Conservation (phyloP, 225 moss, liverwort and hornwort genomes). For the Marchantia polymorpha region DNA sequence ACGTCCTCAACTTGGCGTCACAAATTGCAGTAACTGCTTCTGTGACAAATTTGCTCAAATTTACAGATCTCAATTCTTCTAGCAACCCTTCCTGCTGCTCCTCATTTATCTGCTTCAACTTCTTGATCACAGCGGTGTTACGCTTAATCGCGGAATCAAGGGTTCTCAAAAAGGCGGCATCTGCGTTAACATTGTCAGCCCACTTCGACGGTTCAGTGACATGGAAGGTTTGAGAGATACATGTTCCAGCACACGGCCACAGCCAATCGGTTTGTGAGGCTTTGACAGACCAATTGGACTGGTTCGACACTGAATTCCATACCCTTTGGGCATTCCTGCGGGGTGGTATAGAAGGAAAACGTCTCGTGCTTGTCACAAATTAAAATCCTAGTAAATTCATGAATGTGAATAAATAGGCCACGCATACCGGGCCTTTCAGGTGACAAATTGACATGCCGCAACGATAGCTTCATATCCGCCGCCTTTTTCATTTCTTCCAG, state of each 20-base stretch:
- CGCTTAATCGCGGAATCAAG: conserved; percentile 96
- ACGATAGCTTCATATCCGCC: conserved; percentile 61
- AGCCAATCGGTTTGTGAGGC: not conserved
- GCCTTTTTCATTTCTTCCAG: conserved; percentile 78
- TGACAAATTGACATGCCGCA: conserved; percentile 85
- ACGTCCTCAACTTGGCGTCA: conserved; percentile 90
- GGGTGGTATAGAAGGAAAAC: not conserved
- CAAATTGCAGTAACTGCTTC: conserved; percentile 97
- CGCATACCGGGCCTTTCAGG: conserved; percentile 73
- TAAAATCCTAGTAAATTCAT: not conserved
- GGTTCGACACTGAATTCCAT: not conserved
- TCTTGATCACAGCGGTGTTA: conserved; percentile 95
- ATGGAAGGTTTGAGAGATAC: not conserved
- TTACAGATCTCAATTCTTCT: conserved; percentile 82
- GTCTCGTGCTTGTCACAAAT: not conserved
- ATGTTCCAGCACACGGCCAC: not conserved
- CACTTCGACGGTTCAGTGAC: not conserved
- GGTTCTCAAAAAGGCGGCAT: conserved; percentile 74
- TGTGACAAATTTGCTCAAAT: conserved; percentile 95
- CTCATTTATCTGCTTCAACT: conserved; percentile 96
- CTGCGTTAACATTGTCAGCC: conserved; percentile 24
- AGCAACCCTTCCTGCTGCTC: conserved; percentile 90
- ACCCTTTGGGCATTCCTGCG: not conserved
- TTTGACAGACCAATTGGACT: not conserved
- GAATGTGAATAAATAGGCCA: not conserved